Evolutionary conservation across 2,329 filamentous ascomycete species (phyloP).

Genomic region (Monosporascus ibericus): DNA sequence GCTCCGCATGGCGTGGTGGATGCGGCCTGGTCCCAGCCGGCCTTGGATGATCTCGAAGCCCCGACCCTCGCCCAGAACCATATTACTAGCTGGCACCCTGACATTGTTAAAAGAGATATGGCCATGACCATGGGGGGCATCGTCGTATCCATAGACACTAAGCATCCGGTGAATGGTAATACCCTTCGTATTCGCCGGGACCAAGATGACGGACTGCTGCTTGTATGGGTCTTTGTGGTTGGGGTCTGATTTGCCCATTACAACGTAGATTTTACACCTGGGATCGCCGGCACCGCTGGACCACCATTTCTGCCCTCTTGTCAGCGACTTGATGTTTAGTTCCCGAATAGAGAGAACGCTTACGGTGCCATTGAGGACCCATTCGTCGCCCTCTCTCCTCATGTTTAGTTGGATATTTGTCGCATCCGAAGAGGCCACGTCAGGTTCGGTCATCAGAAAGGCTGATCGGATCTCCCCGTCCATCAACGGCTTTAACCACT

Average conservation of each 20-base stretch:
- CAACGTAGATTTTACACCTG: slow-evolving; percentile 87
- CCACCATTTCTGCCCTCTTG: slow-evolving; percentile 81
- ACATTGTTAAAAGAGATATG: slow-evolving; percentile 89
- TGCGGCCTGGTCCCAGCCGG: slow-evolving; percentile 87
- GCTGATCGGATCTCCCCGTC: slow-evolving; percentile 82
- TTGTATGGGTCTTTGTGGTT: slow-evolving; percentile 71
- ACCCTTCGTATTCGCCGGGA: slow-evolving; percentile 73
- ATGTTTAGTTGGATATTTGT: slow-evolving; percentile 88
- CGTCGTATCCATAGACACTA: slow-evolving; percentile 90
- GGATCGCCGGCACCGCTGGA: slow-evolving; percentile 91
- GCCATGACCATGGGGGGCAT: slow-evolving; percentile 96
- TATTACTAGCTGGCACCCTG: slow-evolving; percentile 73
- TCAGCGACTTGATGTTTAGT: slow-evolving; percentile 8
- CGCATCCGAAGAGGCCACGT: slow-evolving; percentile 83
- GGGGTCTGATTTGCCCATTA: slow-evolving; percentile 89
- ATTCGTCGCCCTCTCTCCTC: slow-evolving; percentile 75
- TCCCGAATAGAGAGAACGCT: slow-evolving; percentile 16
- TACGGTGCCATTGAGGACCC: slow-evolving; percentile 83
- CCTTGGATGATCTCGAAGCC: slow-evolving; percentile 99
- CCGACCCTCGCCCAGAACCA: slow-evolving; percentile 87
- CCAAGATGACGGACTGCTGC: slow-evolving; percentile 90
- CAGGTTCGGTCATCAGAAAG: slow-evolving; percentile 91
- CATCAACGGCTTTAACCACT: slow-evolving; percentile 77
- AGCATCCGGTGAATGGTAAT: slow-evolving; percentile 94
- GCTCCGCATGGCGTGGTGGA: slow-evolving; percentile 95